Percentiles rank a stretch among this genome's conserved stretches.
phyloP scores from a whole-genome alignment of 2,329 filamentous ascomycete species.

The Talaromyces sp. region DNA sequence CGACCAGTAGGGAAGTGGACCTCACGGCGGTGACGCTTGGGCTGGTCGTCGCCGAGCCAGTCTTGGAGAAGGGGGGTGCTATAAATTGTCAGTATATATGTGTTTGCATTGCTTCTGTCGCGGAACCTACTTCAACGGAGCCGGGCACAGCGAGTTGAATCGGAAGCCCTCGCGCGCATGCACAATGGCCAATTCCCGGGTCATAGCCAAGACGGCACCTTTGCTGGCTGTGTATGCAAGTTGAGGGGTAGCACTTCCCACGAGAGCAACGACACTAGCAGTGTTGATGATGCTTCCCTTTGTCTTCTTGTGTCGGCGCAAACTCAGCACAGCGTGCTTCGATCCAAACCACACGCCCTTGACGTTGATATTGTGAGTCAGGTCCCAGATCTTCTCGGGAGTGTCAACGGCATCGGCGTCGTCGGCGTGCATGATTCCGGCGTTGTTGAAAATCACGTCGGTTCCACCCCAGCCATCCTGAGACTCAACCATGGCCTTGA shows the following conservation, averaged over 20 bases:
- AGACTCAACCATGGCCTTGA: conserved; percentile 67
- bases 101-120: background rate
- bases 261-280: conserved; percentile 79
- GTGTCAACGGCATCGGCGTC: conserved; percentile 78
- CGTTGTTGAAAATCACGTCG: conserved; percentile 96
- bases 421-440: conserved; percentile 88
- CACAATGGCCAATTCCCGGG: conserved; percentile 83
- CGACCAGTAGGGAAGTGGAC: conserved; percentile 84
- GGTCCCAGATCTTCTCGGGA: conserved; percentile 86
- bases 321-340: conserved; percentile 81
- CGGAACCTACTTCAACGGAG: conserved; percentile 65
- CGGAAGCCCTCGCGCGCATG: conserved; percentile 85
- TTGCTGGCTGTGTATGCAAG: conserved; percentile 92
- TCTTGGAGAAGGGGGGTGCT: conserved; percentile 84
- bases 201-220: conserved; percentile 85
- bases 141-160: conserved; percentile 87
- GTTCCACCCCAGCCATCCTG: conserved; percentile 81
- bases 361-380: conserved; percentile 91
- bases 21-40: conserved; percentile 76
- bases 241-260: conserved; percentile 82
- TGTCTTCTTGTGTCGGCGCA: conserved; percentile 74
- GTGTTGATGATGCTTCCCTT: conserved; percentile 86
- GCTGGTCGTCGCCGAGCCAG: conserved; percentile 82
- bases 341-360: conserved; percentile 97
- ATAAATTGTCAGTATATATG: background rate